Conservation (phyloP, 805 yeast genomes). For the Ogataea zsoltii region DNA sequence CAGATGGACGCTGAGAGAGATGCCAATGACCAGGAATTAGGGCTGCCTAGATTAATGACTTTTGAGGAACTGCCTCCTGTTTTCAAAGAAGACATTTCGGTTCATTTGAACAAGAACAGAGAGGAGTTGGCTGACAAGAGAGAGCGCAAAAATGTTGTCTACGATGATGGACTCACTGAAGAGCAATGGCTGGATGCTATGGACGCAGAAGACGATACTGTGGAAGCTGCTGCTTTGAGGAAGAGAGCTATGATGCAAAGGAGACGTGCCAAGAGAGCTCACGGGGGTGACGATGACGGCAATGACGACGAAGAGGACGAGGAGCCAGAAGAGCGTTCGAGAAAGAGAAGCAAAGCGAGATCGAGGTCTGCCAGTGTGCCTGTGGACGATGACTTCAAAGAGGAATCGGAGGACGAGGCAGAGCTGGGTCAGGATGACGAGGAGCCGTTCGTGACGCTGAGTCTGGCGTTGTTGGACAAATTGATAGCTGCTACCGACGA, state of each 20-base stretch:
- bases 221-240: constrained; percentile 57
- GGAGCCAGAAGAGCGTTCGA: background rate
- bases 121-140: constrained; percentile 55
- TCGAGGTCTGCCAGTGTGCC: background rate
- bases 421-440: constrained; percentile 10
- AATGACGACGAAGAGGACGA: constrained; percentile 12
- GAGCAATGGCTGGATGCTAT: constrained; percentile 79
- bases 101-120: constrained; percentile 42
- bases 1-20: constrained; percentile 61
- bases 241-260: constrained; percentile 46
- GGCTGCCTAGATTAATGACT: constrained; percentile 54
- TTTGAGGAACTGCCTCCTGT: constrained; percentile 78
- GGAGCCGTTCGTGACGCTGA: constrained; percentile 19
- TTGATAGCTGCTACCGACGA: constrained; percentile 44
- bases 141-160: constrained; percentile 60
- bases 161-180: constrained; percentile 71
- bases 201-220: constrained; percentile 68
- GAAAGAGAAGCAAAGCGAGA: background rate
- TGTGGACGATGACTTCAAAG: constrained; percentile 9
- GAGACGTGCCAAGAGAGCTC: constrained; percentile 37
- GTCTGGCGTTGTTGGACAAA: constrained; percentile 43
- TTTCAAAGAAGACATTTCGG: constrained; percentile 62
- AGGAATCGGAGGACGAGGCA: constrained; percentile 11
- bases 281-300: background rate
- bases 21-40: constrained; percentile 33